phyloP scores from a whole-genome alignment of 768 basidiomycete species.

The Pleurotus tuoliensis region DNA sequence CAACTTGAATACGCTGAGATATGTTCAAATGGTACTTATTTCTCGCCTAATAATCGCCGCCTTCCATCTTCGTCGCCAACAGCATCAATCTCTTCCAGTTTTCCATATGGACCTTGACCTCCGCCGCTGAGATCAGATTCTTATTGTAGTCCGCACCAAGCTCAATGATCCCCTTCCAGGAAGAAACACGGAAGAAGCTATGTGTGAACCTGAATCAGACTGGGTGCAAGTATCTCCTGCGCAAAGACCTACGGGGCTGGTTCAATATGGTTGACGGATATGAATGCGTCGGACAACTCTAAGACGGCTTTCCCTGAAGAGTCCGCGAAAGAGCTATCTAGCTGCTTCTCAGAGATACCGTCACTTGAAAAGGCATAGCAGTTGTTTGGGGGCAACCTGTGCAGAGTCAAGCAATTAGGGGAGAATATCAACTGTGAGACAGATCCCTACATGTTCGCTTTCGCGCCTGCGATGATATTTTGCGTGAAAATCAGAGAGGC shows the following conservation, averaged over 20 bases:
- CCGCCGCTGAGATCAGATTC: conserved; percentile 10
- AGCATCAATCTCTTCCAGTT: conserved; percentile 9
- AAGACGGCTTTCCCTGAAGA: conserved; percentile 9
- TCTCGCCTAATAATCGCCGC: background rate
- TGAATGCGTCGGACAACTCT: conserved; percentile 16
- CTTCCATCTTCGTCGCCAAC: background rate
- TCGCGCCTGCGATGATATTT: background rate
- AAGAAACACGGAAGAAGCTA: conserved; percentile 22
- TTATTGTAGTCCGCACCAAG: conserved; percentile 23
- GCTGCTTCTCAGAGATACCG: conserved; percentile 14
- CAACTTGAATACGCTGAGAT: too few relatives aligned
- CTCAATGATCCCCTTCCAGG: conserved; percentile 19
- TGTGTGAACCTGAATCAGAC: background rate
- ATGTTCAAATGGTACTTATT: too few relatives aligned
- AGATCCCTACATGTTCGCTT: conserved; percentile 2
- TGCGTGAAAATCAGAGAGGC: conserved; percentile 14
- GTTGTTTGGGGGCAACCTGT: conserved; percentile 12
- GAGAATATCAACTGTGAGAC: background rate
- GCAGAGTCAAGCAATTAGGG: background rate
- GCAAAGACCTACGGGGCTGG: conserved; percentile 23
- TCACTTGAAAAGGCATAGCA: conserved; percentile 18
- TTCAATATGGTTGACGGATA: conserved; percentile 18
- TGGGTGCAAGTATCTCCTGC: background rate
- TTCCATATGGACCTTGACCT: conserved; percentile 9
- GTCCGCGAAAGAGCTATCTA: conserved; percentile 8